phyloP scores from a whole-genome alignment of 169 alveolate species.

The Cryptosporidium sp. region DNA sequence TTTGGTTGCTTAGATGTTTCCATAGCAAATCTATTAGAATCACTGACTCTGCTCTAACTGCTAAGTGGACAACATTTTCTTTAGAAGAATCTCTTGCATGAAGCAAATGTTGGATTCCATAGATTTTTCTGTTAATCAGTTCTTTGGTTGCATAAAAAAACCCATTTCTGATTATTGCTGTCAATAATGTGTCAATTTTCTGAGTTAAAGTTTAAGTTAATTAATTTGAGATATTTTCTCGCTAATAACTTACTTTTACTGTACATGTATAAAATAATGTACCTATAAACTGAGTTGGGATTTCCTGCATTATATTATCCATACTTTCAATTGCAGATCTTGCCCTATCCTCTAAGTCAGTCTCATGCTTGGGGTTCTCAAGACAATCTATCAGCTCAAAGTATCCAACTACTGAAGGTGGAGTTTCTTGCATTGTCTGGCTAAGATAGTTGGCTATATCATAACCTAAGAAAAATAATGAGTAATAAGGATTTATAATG shows the following conservation, averaged over 20 bases:
- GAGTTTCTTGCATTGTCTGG: constrained; percentile 72
- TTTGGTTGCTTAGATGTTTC: constrained; percentile 44
- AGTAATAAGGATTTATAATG: not conserved
- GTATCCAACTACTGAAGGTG: constrained; percentile 68
- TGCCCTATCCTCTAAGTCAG: constrained; percentile 40
- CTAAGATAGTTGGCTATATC: constrained; percentile 68
- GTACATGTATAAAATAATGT: constrained; percentile 65
- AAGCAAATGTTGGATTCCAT: constrained; percentile 44
- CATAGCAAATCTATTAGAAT: constrained; percentile 44
- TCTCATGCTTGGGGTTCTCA: constrained; percentile 45
- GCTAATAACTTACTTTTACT: constrained; percentile 39
- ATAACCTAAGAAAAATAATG: constrained; percentile 16
- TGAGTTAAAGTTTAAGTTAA: not conserved
- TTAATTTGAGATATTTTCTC: not conserved
- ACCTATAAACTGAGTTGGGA: constrained; percentile 70
- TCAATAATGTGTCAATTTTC: constrained; percentile 63
- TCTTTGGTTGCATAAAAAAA: constrained; percentile 68
- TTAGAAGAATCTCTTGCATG: constrained; percentile 68
- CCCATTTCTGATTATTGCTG: constrained; percentile 69
- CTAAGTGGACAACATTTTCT: constrained; percentile 56
- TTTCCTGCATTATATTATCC: constrained; percentile 69
- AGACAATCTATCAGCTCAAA: constrained; percentile 53
- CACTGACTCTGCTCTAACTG: constrained; percentile 69
- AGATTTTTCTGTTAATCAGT: constrained; percentile 54
- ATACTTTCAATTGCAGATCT: constrained; percentile 51